These are phyloP conservation scores for Gossypium mustelinum DNA, from an alignment of 345 rosid genomes.

Conservation along the genomic window DNA sequence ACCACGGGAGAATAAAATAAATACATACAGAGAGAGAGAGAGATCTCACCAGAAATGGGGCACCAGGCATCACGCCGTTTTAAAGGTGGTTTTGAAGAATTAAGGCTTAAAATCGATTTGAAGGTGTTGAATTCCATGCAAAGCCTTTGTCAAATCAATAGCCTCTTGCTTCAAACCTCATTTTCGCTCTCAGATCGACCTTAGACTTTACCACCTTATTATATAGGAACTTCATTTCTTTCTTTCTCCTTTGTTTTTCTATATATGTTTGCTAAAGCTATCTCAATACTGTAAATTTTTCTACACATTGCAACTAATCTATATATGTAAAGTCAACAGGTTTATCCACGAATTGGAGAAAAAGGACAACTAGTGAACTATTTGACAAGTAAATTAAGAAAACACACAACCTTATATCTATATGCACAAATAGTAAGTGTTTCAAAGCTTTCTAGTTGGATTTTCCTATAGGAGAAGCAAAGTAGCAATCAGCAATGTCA, in stretches of 20 bases:
- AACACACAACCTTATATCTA: too few relatives aligned
- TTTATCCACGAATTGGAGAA: not conserved
- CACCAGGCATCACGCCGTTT: not conserved
- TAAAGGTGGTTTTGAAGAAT: not conserved
- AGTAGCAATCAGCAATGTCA: not conserved
- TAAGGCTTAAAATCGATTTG: not conserved
- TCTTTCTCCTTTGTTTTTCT: not conserved
- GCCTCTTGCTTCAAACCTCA: slow-evolving; percentile 17
- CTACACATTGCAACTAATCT: not conserved
- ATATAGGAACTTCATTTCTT: too few relatives aligned
- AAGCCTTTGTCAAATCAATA: slow-evolving; percentile 15
- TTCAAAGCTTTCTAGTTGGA: not conserved
- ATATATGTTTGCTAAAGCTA: not conserved
- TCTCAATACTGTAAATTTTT: not conserved
- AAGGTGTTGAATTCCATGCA: slow-evolving; percentile 21
- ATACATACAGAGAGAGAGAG: not conserved
- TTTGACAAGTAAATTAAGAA: not conserved
- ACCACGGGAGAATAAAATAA: too few relatives aligned
- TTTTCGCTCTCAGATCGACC: slow-evolving; percentile 18
- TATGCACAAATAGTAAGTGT: not conserved
- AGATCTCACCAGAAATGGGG: not conserved
- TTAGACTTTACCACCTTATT: not conserved
- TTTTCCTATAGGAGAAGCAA: not conserved
- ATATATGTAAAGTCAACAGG: not conserved
- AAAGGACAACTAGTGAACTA: not conserved